phyloP scores from a whole-genome alignment of 1,284 basidiomycete species.

The Irpex sp. region DNA sequence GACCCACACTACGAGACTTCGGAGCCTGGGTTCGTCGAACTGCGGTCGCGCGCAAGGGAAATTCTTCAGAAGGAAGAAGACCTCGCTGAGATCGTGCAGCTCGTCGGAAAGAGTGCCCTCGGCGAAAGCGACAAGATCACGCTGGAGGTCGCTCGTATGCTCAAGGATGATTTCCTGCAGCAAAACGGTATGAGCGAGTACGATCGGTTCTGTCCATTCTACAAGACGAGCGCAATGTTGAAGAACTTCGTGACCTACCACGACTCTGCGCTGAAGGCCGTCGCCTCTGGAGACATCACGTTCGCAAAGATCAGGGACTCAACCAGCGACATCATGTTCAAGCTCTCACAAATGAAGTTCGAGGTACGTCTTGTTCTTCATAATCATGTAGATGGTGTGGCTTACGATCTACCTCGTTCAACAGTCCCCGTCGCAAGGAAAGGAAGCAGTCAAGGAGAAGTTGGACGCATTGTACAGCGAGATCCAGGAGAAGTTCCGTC shows the following conservation, averaged over 20 bases:
- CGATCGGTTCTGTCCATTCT: conserved; percentile 97
- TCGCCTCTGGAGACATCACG: conserved; percentile 85
- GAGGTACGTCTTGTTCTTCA: conserved; percentile 54
- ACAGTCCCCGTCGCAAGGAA: conserved; percentile 82
- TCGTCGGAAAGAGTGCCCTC: conserved; percentile 97
- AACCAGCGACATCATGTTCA: conserved; percentile 87
- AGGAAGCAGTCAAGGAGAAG: conserved; percentile 77
- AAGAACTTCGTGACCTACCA: conserved; percentile 96
- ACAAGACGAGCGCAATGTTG: conserved; percentile 96
- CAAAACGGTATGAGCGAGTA: conserved; percentile 99
- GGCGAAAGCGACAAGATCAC: conserved; percentile 99
- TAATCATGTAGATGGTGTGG: background rate
- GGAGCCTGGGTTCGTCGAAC: conserved; percentile 90
- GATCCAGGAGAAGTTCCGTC: conserved; percentile 88
- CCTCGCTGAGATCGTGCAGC: conserved; percentile 97
- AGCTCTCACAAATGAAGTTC: conserved; percentile 98
- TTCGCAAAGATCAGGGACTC: conserved; percentile 91
- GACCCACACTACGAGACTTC: conserved; percentile 91
- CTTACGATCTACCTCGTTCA: conserved; percentile 16
- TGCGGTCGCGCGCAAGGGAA: conserved; percentile 91
- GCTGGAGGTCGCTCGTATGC: conserved; percentile 94
- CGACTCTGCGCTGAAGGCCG: conserved; percentile 82
- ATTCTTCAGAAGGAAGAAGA: conserved; percentile 99
- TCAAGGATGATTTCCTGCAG: conserved; percentile 98
- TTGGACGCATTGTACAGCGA: conserved; percentile 77